Evolutionary conservation across 139 green algal species (phyloP), one percentile per base, ranked within the genome.

Genomic region (Closterium sp.): DNA sequence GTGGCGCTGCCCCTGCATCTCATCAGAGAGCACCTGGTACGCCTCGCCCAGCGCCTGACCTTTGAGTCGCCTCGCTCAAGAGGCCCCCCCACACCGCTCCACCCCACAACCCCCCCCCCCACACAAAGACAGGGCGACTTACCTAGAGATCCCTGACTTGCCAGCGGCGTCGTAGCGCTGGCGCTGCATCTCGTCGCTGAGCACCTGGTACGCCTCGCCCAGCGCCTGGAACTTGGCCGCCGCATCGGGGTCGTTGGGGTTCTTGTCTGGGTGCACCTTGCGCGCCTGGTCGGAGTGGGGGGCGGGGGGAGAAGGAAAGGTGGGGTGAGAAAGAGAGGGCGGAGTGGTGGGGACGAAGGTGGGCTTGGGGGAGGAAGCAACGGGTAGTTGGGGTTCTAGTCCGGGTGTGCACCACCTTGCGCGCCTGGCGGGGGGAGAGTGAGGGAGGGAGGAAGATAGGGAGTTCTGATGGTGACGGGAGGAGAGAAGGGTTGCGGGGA

Each of bases 141-240:
- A 89, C 89, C 35, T 92, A 55, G 90, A 90, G 4, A 93, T 64
- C 7, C 90, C 85, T 0, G 9, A n/a, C 28, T 90, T 90, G n/a
- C 91, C 91, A 81, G n/a, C 38, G 5, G n/a, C 3, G 4, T 93
- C 90, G 35, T 93, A 93, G 2, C 25, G 30, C 66, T 89, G 33
- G 6, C 90, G 16, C n/a, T 64, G 69, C 35, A 86, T 86, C 3
- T 87, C 33, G 76, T 93, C 90, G 2, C 91, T 93, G 28, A 93
- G 90, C 34, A 90, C 84, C 81, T 93, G 90, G 25, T 93, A 93
- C 34, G 90, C 90, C 34, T 93, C 90, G 21, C 90, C 90, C 32
- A 93, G 28, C 34, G 38, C 90, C 34, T 93, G 90, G 33, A 81
- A 99, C 28, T 94, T 91, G 19, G 95, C 90, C n/a, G 98, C 96